phyloP scores from a whole-genome alignment of 768 basidiomycete genomes.

The Lactarius quietus region DNA sequence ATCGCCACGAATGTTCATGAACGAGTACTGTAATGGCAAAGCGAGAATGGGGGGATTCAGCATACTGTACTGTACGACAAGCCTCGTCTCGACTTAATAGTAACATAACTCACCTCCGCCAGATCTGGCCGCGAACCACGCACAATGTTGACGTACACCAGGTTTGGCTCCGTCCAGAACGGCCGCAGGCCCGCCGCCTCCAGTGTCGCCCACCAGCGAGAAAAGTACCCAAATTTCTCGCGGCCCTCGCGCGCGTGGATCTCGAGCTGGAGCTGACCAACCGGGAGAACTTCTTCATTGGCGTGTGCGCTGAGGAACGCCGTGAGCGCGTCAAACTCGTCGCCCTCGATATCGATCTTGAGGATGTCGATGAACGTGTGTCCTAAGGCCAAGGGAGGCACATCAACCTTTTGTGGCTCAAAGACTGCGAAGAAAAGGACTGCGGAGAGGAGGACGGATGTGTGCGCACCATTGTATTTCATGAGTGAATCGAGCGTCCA shows the following conservation, averaged over 20 bases:
- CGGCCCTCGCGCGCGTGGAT: conserved; percentile 44
- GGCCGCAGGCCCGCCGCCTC: conserved; percentile 64
- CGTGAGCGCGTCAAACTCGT: conserved; percentile 59
- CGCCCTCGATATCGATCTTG: conserved; percentile 66
- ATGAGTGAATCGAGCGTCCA: conserved; percentile 64
- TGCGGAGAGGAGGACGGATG: background rate
- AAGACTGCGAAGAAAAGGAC: background rate
- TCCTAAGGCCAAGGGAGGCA: conserved; percentile 33
- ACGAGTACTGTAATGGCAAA: conserved; percentile 36
- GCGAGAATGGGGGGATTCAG: background rate
- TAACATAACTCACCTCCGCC: conserved; percentile 32
- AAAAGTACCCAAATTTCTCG: conserved; percentile 46
- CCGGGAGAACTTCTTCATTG: conserved; percentile 40
- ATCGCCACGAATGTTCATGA: conserved; percentile 10
- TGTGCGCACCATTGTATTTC: conserved; percentile 51
- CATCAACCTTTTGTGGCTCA: background rate
- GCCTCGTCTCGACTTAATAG: background rate
- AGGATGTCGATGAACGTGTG: conserved; percentile 69
- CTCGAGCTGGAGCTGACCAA: conserved; percentile 70
- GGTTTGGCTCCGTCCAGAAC: conserved; percentile 60
- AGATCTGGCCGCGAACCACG: conserved; percentile 37
- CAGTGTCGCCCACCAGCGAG: conserved; percentile 64
- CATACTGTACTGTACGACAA: no score
- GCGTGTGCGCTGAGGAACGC: conserved; percentile 41
- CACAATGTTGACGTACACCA: conserved; percentile 42